A percentile compares a stretch with the other conserved stretches of the same genome.
Evolutionary conservation across 73 alveolate species (phyloP).

Genomic region (Symbiodinium pilosum): DNA sequence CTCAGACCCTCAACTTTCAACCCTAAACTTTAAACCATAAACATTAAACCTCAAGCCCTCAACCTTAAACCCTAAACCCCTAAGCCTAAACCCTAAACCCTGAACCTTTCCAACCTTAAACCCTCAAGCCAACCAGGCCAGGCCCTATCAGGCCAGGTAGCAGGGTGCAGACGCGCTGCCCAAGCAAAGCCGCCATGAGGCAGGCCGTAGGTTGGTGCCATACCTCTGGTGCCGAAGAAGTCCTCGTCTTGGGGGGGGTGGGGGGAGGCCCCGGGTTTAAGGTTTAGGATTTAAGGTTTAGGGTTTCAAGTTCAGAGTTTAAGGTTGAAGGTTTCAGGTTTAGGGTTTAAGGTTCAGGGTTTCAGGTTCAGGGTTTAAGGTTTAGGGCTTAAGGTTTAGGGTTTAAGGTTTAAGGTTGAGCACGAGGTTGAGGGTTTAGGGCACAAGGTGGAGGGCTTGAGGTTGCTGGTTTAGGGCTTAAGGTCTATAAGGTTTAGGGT

Average conservation of each 20-base stretch:
- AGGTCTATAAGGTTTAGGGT: no score
- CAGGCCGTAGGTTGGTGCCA: conserved; percentile 53
- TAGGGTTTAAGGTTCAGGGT: background rate
- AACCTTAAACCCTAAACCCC: background rate
- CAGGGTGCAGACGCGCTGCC: conserved; percentile 81
- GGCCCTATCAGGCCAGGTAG: conserved; percentile 44
- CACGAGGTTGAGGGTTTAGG: no score
- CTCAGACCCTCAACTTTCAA: background rate
- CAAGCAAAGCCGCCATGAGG: conserved; percentile 90
- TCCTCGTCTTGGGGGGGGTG: background rate
- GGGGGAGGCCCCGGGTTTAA: background rate
- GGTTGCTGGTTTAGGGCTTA: no score
- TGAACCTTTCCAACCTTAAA: background rate
- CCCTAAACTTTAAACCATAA: background rate
- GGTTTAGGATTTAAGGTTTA: background rate
- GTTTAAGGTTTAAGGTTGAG: no score
- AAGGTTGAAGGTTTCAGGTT: background rate
- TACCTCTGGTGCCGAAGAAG: conserved; percentile 28
- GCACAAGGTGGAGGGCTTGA: no score
- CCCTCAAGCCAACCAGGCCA: background rate
- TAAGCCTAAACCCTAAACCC: background rate
- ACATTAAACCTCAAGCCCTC: background rate
- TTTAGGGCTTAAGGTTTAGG: no score
- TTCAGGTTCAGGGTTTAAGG: no score
- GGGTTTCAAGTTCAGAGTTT: background rate